Conservation (phyloP, 129 eudicot genomes). For the Tagetes erecta region DNA sequence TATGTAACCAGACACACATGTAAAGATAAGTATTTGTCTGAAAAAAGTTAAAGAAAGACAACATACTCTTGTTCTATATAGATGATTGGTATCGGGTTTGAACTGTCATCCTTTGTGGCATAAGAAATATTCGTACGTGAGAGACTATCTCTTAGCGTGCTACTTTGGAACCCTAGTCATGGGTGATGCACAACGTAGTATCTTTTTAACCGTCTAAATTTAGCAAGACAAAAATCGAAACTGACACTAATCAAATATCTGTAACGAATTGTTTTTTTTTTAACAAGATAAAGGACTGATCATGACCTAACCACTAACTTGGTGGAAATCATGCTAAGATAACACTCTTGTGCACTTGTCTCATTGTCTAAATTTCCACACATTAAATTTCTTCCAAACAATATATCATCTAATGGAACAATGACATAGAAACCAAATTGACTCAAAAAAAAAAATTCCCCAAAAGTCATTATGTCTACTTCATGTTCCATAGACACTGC, state of each 20-base stretch:
- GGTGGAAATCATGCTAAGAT: conserved; percentile 37
- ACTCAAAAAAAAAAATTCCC: too few relatives aligned
- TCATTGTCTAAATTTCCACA: neutral
- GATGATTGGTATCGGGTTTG: too few relatives aligned
- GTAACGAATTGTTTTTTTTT: neutral
- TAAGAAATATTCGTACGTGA: too few relatives aligned
- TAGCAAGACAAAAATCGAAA: too few relatives aligned
- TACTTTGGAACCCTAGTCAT: neutral
- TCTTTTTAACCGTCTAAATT: too few relatives aligned
- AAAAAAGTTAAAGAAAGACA: too few relatives aligned
- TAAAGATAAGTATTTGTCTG: too few relatives aligned
- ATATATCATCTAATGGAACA: conserved; percentile 12
- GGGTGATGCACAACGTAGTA: neutral
- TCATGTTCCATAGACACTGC: conserved; percentile 45
- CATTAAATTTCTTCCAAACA: neutral
- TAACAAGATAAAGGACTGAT: conserved; percentile 19
- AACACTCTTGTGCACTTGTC: conserved; percentile 9
- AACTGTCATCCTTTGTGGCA: too few relatives aligned
- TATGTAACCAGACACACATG: too few relatives aligned
- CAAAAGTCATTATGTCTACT: conserved; percentile 30
- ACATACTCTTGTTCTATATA: too few relatives aligned
- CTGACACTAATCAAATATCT: too few relatives aligned
- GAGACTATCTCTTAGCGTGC: too few relatives aligned
- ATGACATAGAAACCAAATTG: conserved; percentile 18
- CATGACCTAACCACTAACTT: neutral